Base-by-base conservation (phyloP, 352 stramenopile genomes). In the Pelagophyceae sp. region DNA sequence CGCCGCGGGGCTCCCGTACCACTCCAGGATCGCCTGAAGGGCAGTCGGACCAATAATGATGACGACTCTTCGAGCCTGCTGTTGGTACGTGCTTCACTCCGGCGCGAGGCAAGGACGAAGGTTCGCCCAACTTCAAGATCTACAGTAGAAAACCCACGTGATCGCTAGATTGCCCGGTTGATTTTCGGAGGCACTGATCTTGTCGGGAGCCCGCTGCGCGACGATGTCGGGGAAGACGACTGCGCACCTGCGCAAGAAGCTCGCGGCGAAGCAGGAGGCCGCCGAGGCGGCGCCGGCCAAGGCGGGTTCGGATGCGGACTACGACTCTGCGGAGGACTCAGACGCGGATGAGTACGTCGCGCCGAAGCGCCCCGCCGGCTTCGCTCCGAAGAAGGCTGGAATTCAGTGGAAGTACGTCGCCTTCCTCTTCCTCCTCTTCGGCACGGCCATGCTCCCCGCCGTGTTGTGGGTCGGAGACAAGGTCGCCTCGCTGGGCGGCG, bases 341-440 rank as follows among this genome's bases (percentile, higher is more conserved):
- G 45, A 54, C 11, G 11, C 45, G 11, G 61, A 71, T 6, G 61
- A 71, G 29, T 27, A 37, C n/a, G 11, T 19, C 3, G 3, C 61
- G 29, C 29, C 3, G 61, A 6, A 15, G 15, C 61, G 61, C 61
- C 3, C 1, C 3, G 29, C 11, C 29, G 29, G 61, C 3, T 17
- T 17, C 58, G 23, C 5, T 6, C 37, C 37, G 61, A 71, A 71
- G 61, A 6, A 1, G 15, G 29, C 11, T 3, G 61, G 61, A 3
- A 90, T 90, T 79, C 89, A 91, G 76, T 86, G 80, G 19, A 76
- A 83, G 32, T 86, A 85, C 19, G 72, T 91, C 23, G 79, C 89
- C 32, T 82, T 91, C 33, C 81, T 91, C 32, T 83, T 89, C 54
- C 79, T 91, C 71, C 85, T 91, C 78, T 85, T 81, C 19, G 87